Conservation (phyloP, 345 rosid genomes). For the Nasturtium officinale region DNA sequence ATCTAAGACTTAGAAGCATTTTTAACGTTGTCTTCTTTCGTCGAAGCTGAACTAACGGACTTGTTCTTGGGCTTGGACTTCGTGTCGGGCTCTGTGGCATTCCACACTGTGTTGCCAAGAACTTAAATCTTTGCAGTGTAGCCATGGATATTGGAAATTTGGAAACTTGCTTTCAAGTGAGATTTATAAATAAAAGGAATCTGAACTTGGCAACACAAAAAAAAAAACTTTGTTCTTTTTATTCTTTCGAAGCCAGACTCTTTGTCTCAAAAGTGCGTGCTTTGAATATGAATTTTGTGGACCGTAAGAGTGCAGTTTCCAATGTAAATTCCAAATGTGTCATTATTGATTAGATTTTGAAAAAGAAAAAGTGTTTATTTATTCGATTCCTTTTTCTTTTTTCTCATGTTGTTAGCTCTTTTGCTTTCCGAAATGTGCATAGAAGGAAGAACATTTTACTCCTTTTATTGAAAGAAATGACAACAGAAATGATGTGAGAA, state of each 20-base stretch:
- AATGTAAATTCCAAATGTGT: conserved; percentile 36
- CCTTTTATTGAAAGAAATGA: not conserved
- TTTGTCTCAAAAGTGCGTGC: conserved; percentile 47
- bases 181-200: conserved; percentile 49
- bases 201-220: conserved; percentile 38
- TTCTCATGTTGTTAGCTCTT: conserved; percentile 21
- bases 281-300: conserved; percentile 63
- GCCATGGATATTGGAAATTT: conserved; percentile 54
- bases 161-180: conserved; percentile 39
- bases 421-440: conserved; percentile 36
- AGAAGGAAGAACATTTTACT: conserved; percentile 25
- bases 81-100: conserved; percentile 77
- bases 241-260: conserved; percentile 40
- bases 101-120: conserved; percentile 83
- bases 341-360: conserved; percentile 37
- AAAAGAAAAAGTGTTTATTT: conserved; percentile 27
- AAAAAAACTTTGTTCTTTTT: conserved; percentile 36
- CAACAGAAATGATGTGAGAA: conserved; percentile 8
- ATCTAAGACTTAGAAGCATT: conserved; percentile 66
- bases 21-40: conserved; percentile 72
- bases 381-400: conserved; percentile 24
- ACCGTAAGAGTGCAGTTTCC: conserved; percentile 32
- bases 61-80: conserved; percentile 73
- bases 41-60: conserved; percentile 69
- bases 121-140: conserved; percentile 79